Conservation (phyloP, 208 protist genomes). For the Tritrichomonas musculus region DNA sequence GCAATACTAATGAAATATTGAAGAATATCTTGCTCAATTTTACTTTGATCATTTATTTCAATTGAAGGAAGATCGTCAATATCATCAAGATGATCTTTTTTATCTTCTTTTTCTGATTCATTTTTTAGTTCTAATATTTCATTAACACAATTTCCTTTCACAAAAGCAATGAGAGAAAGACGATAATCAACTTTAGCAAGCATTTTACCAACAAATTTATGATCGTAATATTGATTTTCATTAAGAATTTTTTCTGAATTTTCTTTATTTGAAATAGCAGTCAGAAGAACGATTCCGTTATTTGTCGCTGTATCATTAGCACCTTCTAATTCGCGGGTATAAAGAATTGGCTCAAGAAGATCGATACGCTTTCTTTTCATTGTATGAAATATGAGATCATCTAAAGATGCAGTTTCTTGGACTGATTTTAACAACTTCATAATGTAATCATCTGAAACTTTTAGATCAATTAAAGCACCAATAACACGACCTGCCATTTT, state of each 20-base stretch:
- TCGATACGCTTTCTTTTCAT: constrained; percentile 81
- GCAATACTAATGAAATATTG: too few relatives aligned
- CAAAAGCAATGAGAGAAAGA: constrained; percentile 38
- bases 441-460: constrained; percentile 88
- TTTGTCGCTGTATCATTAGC: neutral
- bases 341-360: constrained; percentile 93
- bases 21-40: too few relatives aligned
- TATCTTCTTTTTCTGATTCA: too few relatives aligned
- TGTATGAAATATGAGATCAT: constrained; percentile 64
- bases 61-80: too few relatives aligned
- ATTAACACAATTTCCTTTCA: constrained; percentile 78
- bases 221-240: constrained; percentile 30
- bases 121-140: constrained; percentile 90
- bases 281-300: neutral
- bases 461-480: constrained; percentile 91
- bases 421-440: constrained; percentile 80
- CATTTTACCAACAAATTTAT: neutral
- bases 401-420: constrained; percentile 66
- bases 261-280: neutral
- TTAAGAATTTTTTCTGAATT: neutral
- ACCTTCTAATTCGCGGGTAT: constrained; percentile 80
- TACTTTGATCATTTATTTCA: too few relatives aligned
- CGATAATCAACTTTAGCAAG: neutral
- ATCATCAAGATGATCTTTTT: too few relatives aligned
- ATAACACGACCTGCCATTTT: constrained; percentile 68